These are phyloP conservation scores for Sutorius eximius DNA, from an alignment of 1,284 basidiomycete species.

Conservation along the genomic window DNA sequence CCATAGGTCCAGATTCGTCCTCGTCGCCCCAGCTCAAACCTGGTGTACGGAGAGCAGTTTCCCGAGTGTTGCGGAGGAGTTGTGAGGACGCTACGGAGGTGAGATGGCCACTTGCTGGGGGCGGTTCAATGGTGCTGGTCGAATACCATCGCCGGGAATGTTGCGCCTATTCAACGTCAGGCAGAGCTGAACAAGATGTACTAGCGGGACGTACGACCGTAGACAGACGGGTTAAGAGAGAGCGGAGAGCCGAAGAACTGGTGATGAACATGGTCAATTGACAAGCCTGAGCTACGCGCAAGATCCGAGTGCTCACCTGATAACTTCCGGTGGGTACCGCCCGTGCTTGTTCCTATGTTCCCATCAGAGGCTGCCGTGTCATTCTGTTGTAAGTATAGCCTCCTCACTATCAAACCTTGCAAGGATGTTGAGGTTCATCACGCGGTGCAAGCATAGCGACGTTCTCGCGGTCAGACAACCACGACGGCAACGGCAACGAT, in stretches of 20 bases:
- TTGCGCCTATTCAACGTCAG: slow-evolving; percentile 5
- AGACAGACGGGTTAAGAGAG: slow-evolving; percentile 16
- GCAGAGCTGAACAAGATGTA: not conserved
- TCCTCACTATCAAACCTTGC: not conserved
- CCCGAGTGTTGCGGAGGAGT: slow-evolving; percentile 61
- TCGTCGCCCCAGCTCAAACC: slow-evolving; percentile 72
- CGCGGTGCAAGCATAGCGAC: not conserved
- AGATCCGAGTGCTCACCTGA: slow-evolving; percentile 28
- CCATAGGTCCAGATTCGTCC: slow-evolving; percentile 47
- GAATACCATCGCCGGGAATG: slow-evolving; percentile 46
- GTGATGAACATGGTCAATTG: slow-evolving; percentile 24
- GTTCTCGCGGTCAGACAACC: slow-evolving; percentile 20
- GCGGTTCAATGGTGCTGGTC: slow-evolving; percentile 46
- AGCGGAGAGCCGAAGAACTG: slow-evolving; percentile 13
- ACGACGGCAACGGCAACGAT: slow-evolving; percentile 38
- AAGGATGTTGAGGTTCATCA: not conserved
- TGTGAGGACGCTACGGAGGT: slow-evolving; percentile 67
- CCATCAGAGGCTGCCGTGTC: not conserved
- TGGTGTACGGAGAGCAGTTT: slow-evolving; percentile 68
- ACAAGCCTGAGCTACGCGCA: slow-evolving; percentile 14
- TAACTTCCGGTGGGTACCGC: slow-evolving; percentile 4
- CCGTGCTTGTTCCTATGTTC: not conserved
- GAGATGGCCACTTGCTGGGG: slow-evolving; percentile 72
- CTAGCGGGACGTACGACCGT: slow-evolving; percentile 20
- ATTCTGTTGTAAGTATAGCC: not conserved